Conservation (phyloP, 768 basidiomycete species). For the Rhodotorula babjevae region DNA sequence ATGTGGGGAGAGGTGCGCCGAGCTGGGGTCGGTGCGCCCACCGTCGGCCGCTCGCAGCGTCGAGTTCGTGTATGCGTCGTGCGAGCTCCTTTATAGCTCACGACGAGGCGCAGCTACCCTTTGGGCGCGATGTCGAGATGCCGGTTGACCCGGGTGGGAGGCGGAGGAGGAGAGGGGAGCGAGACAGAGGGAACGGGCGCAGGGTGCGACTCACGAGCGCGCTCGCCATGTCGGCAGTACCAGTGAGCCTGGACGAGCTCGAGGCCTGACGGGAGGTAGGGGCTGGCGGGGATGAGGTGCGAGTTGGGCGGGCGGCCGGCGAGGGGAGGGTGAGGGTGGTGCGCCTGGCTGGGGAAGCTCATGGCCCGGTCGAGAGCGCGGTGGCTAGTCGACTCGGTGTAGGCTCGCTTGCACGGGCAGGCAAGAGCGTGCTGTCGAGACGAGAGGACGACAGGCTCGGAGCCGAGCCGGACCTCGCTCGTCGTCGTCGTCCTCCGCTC, state of each 20-base stretch:
- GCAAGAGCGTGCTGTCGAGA: no score
- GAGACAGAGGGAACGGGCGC: neutral
- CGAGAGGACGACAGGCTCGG: neutral
- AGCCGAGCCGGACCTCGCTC: no score
- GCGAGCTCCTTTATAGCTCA: neutral
- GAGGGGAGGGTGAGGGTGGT: slow-evolving; percentile 29
- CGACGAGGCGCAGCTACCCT: no score
- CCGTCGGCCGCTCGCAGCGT: no score
- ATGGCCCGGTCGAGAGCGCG: neutral
- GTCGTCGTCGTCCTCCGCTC: no score
- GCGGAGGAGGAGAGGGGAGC: neutral
- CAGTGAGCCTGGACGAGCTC: slow-evolving; percentile 35
- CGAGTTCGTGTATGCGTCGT: no score
- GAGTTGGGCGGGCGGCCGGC: slow-evolving; percentile 18
- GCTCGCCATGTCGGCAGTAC: slow-evolving; percentile 33
- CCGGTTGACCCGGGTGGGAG: no score
- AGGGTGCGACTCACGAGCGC: slow-evolving; percentile 1
- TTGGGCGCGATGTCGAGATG: no score
- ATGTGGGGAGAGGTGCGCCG: no score
- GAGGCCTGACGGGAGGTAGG: slow-evolving; percentile 13
- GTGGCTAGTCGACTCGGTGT: no score
- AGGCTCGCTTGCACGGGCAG: no score
- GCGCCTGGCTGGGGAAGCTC: slow-evolving; percentile 22
- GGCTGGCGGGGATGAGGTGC: neutral
- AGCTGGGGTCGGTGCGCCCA: no score